Conservation (phyloP, 2,329 filamentous ascomycete species). For the Chaetoscypha palmicola region DNA sequence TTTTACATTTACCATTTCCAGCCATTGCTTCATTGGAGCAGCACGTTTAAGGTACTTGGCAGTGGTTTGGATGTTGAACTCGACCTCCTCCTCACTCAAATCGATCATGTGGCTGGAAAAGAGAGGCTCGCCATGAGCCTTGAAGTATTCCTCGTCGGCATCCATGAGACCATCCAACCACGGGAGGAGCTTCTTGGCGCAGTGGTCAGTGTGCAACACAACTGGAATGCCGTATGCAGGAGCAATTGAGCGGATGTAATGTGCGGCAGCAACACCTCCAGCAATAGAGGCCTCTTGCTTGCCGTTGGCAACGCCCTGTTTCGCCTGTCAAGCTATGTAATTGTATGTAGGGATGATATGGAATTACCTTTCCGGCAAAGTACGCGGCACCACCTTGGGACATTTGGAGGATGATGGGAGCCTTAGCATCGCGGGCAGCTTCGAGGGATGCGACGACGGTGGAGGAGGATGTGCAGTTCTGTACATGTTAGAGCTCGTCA, state of each 20-base stretch:
- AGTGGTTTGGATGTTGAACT: constrained; percentile 88
- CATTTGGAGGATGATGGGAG: constrained; percentile 87
- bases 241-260: constrained; percentile 86
- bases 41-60: constrained; percentile 89
- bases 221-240: constrained; percentile 85
- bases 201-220: constrained; percentile 95
- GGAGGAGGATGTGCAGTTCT: constrained; percentile 91
- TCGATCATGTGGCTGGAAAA: constrained; percentile 99
- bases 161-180: constrained; percentile 97
- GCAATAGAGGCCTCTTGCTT: constrained; percentile 85
- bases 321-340: constrained; percentile 9
- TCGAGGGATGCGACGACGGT: constrained; percentile 82
- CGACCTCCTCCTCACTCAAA: constrained; percentile 82
- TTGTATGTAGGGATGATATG: not conserved
- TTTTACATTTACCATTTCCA: constrained; percentile 92
- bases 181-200: constrained; percentile 97
- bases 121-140: constrained; percentile 82
- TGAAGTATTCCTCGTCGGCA: constrained; percentile 92
- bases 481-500: constrained; percentile 5
- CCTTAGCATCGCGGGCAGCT: constrained; percentile 86
- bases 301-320: constrained; percentile 66
- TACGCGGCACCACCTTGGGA: constrained; percentile 91
- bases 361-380: constrained; percentile 73
- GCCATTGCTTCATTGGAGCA: constrained; percentile 96
- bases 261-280: constrained; percentile 80